phyloP scores from a whole-genome alignment of 2,329 filamentous ascomycete genomes.

The Fusarium ambrosium region DNA sequence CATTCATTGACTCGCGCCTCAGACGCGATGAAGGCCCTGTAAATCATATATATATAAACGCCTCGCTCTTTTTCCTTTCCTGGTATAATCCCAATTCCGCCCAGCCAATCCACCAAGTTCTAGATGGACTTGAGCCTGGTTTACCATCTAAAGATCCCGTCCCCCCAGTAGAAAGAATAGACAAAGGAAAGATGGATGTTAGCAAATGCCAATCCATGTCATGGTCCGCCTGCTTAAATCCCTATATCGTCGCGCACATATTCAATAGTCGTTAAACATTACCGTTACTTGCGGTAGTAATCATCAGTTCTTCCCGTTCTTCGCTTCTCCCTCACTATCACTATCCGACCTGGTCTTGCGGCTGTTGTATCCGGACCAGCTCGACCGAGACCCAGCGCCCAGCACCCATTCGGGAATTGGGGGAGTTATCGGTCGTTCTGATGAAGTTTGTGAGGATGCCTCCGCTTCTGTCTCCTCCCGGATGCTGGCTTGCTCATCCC shows the following conservation, averaged over 20 bases:
- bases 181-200: conserved; percentile 28
- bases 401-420: conserved; percentile 74
- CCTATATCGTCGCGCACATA: conserved; percentile 10
- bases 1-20: conserved; percentile 30
- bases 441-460: conserved; percentile 38
- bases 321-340: conserved; percentile 21
- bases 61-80: conserved; percentile 39
- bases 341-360: conserved; percentile 48
- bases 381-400: conserved; percentile 64
- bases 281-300: conserved; percentile 6
- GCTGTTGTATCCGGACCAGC: conserved; percentile 61
- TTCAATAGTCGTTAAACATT: conserved; percentile 34
- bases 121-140: conserved; percentile 3
- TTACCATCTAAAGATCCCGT: conserved; percentile 11
- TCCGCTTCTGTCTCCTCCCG: conserved; percentile 43
- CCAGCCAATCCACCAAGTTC: conserved; percentile 13
- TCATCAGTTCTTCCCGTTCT: conserved; percentile 11
- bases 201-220: conserved; percentile 29
- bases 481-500: conserved; percentile 44
- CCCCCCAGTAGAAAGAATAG: conserved; percentile 13
- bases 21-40: conserved; percentile 19
- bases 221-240: conserved; percentile 35
- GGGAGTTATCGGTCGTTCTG: conserved; percentile 67
- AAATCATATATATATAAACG: conserved; percentile 40
- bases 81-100: conserved; percentile 32